These are phyloP conservation scores for Solanum tarijense DNA, from an alignment of 257 asterid species.

Conservation along the genomic window DNA sequence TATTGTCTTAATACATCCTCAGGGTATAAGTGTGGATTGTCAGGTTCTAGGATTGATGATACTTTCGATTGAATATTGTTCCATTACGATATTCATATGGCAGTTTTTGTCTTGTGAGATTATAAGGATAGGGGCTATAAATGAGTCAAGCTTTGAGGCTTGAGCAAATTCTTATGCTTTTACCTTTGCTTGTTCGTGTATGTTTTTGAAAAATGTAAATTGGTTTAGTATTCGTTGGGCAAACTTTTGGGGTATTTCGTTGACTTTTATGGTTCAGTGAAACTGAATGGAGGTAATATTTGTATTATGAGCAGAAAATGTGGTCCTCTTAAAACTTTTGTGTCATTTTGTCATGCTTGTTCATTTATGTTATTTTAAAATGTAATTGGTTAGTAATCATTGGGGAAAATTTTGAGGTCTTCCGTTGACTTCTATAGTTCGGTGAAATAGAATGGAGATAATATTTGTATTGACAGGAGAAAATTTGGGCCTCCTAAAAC, in stretches of 20 bases:
- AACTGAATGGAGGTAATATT: not conserved
- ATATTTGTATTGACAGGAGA: not conserved
- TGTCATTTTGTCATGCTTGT: not conserved
- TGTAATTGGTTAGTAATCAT: not conserved
- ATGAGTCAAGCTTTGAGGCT: not conserved
- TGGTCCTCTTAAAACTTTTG: not conserved
- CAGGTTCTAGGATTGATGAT: not conserved
- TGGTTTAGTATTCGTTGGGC: not conserved
- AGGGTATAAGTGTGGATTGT: not conserved
- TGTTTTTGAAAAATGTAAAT: not conserved
- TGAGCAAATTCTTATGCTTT: not conserved
- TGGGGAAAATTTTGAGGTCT: not conserved
- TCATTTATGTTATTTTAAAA: not conserved
- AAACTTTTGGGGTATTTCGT: not conserved
- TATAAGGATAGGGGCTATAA: not conserved
- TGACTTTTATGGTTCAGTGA: not conserved
- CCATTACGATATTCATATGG: not conserved
- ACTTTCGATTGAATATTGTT: not conserved
- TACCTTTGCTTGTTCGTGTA: not conserved
- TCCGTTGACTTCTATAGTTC: not conserved
- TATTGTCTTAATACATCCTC: not conserved
- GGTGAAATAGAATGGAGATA: not conserved
- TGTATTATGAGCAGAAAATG: not conserved
- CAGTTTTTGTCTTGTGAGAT: not conserved
- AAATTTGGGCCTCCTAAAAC: not conserved